phyloP scores from a whole-genome alignment of 73 alveolate genomes.

The Paramecium biaurelia region DNA sequence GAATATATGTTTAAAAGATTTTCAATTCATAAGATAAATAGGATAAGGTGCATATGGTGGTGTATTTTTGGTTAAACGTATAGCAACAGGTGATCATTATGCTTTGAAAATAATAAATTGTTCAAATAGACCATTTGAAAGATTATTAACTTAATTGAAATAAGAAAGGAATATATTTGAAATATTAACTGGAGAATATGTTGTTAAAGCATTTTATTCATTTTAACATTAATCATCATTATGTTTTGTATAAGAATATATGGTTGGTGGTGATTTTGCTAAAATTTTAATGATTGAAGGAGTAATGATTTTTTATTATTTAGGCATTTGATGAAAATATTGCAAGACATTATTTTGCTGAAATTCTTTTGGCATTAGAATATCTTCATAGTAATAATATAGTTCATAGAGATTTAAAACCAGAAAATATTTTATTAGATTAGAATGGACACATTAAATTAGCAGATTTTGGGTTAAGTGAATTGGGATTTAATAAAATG shows the following conservation, averaged over 20 bases:
- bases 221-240: constrained; percentile 36
- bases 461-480: constrained; percentile 85
- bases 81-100: constrained; percentile 67
- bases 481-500: constrained; percentile 65
- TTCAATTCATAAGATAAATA: constrained; percentile 17
- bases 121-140: constrained; percentile 31
- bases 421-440: constrained; percentile 84
- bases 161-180: constrained; percentile 45
- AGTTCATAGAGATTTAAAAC: constrained; percentile 85
- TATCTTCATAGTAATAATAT: constrained; percentile 77
- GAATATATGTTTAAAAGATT: constrained; percentile 39
- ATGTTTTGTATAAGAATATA: constrained; percentile 45
- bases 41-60: constrained; percentile 79
- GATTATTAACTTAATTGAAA: constrained; percentile 18
- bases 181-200: constrained; percentile 17
- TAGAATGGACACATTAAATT: constrained; percentile 80
- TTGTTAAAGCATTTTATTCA: constrained; percentile 39
- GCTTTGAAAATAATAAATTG: constrained; percentile 71
- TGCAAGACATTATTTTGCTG: constrained; percentile 79
- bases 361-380: constrained; percentile 78
- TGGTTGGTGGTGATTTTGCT: constrained; percentile 67
- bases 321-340: constrained; percentile 78
- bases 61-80: constrained; percentile 63
- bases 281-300: constrained; percentile 65
- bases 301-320: background rate